Evolutionary conservation across 495 filamentous ascomycete genomes (phyloP).

Genomic region (Tuber magnatum): DNA sequence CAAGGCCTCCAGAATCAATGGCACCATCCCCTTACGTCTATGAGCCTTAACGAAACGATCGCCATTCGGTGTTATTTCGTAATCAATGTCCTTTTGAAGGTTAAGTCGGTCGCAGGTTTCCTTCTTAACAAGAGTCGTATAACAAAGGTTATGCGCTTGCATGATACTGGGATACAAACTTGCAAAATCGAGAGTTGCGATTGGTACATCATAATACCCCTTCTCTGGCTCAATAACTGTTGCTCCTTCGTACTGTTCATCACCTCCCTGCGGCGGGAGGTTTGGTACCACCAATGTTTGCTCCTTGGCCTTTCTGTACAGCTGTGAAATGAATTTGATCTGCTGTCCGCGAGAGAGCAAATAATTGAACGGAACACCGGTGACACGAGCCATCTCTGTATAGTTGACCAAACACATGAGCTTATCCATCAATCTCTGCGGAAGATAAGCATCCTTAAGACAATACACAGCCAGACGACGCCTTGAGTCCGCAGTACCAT

Average conservation of each 20-base stretch:
- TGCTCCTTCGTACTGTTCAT: constrained; percentile 93
- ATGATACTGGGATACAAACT: constrained; percentile 98
- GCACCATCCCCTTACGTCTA: constrained; percentile 81
- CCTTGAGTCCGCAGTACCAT: constrained; percentile 84
- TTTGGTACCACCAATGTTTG: constrained; percentile 92
- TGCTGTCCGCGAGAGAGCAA: constrained; percentile 89
- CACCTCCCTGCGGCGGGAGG: constrained; percentile 51
- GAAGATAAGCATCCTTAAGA: constrained; percentile 94
- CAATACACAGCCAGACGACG: constrained; percentile 92
- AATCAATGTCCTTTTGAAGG: constrained; percentile 80
- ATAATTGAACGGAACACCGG: constrained; percentile 94
- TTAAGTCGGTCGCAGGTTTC: constrained; percentile 62
- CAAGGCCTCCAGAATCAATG: constrained; percentile 92
- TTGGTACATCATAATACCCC: constrained; percentile 86
- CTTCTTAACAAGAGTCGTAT: constrained; percentile 88
- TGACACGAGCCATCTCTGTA: constrained; percentile 99
- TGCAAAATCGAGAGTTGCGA: constrained; percentile 97
- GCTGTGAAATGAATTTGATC: constrained; percentile 93
- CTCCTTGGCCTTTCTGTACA: constrained; percentile 89
- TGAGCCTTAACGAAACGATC: constrained; percentile 88
- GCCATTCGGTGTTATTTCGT: constrained; percentile 87
- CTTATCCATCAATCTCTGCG: constrained; percentile 93
- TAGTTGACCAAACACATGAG: constrained; percentile 96
- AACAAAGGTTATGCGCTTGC: constrained; percentile 96
- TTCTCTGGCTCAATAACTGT: constrained; percentile 94